Conservation (phyloP, 352 stramenopile genomes). For the Salisapilia sapeloensis region DNA sequence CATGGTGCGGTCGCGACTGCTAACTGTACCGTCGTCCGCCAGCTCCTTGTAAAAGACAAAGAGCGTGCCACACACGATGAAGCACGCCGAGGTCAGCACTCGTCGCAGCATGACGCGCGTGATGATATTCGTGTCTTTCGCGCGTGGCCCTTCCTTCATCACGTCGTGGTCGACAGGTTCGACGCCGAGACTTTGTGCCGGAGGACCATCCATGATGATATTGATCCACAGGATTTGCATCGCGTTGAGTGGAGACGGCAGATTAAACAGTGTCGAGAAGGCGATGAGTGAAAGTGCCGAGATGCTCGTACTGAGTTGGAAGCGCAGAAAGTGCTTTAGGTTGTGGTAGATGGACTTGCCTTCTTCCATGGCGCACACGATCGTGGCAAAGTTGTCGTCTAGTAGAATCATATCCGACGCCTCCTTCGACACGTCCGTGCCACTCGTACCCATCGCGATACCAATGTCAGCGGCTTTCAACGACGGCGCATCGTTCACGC, state of each 20-base stretch:
- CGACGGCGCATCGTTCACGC: constrained; percentile 96
- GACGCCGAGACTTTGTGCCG: constrained; percentile 71
- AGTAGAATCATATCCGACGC: constrained; percentile 95
- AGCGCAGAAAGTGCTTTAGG: constrained; percentile 94
- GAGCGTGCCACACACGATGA: constrained; percentile 64
- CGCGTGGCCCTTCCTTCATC: constrained; percentile 71
- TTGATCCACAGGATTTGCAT: constrained; percentile 97
- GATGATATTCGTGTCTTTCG: constrained; percentile 66
- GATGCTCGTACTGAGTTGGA: constrained; percentile 93
- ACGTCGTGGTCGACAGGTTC: constrained; percentile 74
- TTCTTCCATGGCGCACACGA: constrained; percentile 90
- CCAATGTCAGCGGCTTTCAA: constrained; percentile 94
- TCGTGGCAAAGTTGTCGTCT: constrained; percentile 96
- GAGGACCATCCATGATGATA: constrained; percentile 93
- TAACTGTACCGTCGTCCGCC: constrained; percentile 79
- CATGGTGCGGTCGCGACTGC: constrained; percentile 92
- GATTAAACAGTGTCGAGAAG: constrained; percentile 40
- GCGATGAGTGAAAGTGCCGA: constrained; percentile 79
- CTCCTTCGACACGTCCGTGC: constrained; percentile 96
- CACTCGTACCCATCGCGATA: constrained; percentile 96
- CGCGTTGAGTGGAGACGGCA: constrained; percentile 78
- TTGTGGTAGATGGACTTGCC: constrained; percentile 94
- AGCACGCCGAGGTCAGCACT: constrained; percentile 45
- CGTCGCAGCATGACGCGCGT: constrained; percentile 47
- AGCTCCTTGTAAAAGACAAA: constrained; percentile 80